Evolutionary conservation across 768 basidiomycete species (phyloP), one percentile per base, ranked within the genome.

Genomic region (Gautieria morchelliformis): DNA sequence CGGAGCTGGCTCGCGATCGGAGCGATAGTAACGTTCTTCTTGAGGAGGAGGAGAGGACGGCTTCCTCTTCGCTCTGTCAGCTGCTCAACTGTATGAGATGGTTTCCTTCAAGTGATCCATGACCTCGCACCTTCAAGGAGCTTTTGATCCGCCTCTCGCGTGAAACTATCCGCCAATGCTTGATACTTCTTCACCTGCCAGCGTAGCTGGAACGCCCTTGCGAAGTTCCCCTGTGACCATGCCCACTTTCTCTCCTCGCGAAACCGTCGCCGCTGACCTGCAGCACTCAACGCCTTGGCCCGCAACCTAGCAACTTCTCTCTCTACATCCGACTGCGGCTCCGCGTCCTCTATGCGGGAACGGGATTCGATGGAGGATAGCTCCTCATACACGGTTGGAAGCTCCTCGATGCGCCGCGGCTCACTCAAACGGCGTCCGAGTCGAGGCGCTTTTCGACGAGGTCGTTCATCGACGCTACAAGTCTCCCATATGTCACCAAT

Each of bases 161-260:
- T 83, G 64, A 88, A 91, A 60, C 85, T 87, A 69, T 89, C 83
- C 78, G 85, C 87, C 56, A 92, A 72, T 30, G 84, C 81, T 35
- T 85, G 81, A 69, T 88, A 91, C 19, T 84, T 79, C 72, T 86
- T 85, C 59, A 89, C 85, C 68, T 89, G 86, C 84, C 87, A 89
- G 64, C 82, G 83, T 76, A 91, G 82, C 72, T 93, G 84, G 27
- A 77, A 73, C 32, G 89, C 89, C 47, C 88, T 79, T 9, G 87
- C 82, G 45, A 72, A 59, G 65, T 93, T 89, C 0, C 88, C 88
- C 66, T 86, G 83, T 19, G 86, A 85, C 40, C 84, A 66, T 0
- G 90, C 90, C 90, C 90, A 93, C 67, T 90, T 89, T 62, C 82
- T 78, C 70, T 93, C 90, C 70, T 93, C 90, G 72, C 83, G 87